Evolutionary conservation across 2,329 filamentous ascomycete species (phyloP).

Genomic region (Rutstroemia sp.): DNA sequence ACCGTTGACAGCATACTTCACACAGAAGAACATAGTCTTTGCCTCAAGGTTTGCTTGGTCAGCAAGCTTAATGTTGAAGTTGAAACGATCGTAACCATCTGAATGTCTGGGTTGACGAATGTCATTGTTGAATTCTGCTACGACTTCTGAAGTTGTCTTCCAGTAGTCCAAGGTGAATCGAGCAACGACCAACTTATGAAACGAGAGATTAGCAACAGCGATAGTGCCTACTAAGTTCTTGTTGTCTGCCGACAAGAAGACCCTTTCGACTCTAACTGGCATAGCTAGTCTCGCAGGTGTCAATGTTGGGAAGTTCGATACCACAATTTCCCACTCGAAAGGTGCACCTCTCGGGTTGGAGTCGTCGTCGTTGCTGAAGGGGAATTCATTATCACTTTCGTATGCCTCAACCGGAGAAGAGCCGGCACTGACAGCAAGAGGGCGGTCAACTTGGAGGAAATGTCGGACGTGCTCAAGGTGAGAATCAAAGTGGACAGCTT

Average conservation of each 20-base stretch:
- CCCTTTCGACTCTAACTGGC: constrained; percentile 74
- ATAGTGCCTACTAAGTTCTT: constrained; percentile 79
- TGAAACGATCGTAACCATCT: constrained; percentile 77
- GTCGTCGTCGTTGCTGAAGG: constrained; percentile 54
- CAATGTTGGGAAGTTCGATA: constrained; percentile 74
- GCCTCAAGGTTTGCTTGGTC: constrained; percentile 86
- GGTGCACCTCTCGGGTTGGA: constrained; percentile 32
- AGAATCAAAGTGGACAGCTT: constrained; percentile 97
- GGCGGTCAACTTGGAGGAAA: constrained; percentile 88
- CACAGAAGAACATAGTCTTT: constrained; percentile 88
- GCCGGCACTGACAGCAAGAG: constrained; percentile 90
- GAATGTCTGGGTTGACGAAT: constrained; percentile 58
- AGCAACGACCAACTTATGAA: constrained; percentile 82
- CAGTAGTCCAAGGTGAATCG: constrained; percentile 96
- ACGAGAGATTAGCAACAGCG: constrained; percentile 80
- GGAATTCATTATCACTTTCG: constrained; percentile 83
- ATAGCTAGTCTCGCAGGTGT: constrained; percentile 52
- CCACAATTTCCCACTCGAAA: constrained; percentile 81
- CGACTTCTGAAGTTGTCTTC: constrained; percentile 95
- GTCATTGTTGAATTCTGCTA: constrained; percentile 79
- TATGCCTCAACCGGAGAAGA: constrained; percentile 87
- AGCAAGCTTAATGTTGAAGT: constrained; percentile 86
- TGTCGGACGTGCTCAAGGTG: constrained; percentile 94
- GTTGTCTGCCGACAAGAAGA: constrained; percentile 83
- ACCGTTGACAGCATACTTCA: constrained; percentile 78